These are phyloP conservation scores for Phycomyces nitens DNA, from an alignment of 192 early-diverging fungal species.

Conservation along the genomic window DNA sequence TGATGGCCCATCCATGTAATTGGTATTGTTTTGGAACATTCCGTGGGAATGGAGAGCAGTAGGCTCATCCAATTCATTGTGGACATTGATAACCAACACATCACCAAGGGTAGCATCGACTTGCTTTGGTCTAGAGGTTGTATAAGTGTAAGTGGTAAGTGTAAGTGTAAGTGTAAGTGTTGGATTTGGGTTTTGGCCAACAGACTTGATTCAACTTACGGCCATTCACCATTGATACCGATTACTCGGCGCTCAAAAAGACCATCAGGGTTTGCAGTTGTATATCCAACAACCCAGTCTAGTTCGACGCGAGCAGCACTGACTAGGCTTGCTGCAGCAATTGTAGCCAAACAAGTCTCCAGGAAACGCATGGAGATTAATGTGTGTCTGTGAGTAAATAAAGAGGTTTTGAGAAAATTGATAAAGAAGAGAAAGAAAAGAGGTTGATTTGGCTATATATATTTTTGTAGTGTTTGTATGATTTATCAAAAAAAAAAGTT, in stretches of 20 bases:
- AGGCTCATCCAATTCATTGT: constrained; percentile 56
- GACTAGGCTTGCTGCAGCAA: constrained; percentile 27
- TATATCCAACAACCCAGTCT: constrained; percentile 67
- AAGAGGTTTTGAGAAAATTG: too few relatives aligned
- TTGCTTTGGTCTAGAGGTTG: constrained; percentile 37
- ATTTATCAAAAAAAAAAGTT: too few relatives aligned
- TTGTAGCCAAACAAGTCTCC: constrained; percentile 18
- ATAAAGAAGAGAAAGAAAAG: constrained; percentile 26
- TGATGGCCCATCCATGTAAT: constrained; percentile 67
- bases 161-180: background rate
- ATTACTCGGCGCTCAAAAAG: constrained; percentile 55
- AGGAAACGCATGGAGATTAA: constrained; percentile 14
- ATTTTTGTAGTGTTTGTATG: too few relatives aligned
- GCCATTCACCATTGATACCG: constrained; percentile 63
- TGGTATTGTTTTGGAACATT: constrained; percentile 69
- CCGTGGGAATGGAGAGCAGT: constrained; percentile 78
- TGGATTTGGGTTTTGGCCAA: too few relatives aligned
- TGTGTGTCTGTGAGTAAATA: constrained; percentile 5
- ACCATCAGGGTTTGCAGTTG: constrained; percentile 63
- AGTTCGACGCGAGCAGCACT: constrained; percentile 53
- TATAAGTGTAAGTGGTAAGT: background rate
- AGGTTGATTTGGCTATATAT: constrained; percentile 2
- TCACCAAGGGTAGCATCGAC: constrained; percentile 43
- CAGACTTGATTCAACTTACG: constrained; percentile 37
- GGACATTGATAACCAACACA: constrained; percentile 35